Conservation (phyloP, 345 rosid species). For the Draba incana region DNA sequence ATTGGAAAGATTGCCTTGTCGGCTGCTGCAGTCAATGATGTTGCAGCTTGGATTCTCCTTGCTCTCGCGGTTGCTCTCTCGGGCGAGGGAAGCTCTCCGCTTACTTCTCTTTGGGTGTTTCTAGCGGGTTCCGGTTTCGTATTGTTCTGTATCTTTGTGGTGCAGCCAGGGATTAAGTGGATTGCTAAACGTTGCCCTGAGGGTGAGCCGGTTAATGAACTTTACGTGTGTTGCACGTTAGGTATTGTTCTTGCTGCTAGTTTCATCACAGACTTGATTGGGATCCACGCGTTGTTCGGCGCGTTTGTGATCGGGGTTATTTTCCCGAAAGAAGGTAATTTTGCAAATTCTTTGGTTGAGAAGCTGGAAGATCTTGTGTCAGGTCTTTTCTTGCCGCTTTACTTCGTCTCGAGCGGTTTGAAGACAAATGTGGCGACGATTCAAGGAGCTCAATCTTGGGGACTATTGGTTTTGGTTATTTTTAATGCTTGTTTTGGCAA, state of each 20-base stretch:
- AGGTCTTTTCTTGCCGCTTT: constrained; percentile 55
- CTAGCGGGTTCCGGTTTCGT: constrained; percentile 52
- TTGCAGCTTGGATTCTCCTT: constrained; percentile 55
- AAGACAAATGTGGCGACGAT: constrained; percentile 55
- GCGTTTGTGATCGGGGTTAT: constrained; percentile 58
- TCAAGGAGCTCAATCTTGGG: constrained; percentile 54
- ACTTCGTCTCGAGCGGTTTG: constrained; percentile 63
- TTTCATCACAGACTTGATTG: constrained; percentile 54
- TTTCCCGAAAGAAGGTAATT: constrained; percentile 54
- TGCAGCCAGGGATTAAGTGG: constrained; percentile 37
- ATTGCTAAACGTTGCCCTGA: constrained; percentile 46
- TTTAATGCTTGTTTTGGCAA: constrained; percentile 61
- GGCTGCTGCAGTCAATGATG: constrained; percentile 55
- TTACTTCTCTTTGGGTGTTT: constrained; percentile 55
- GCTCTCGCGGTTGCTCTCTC: constrained; percentile 53
- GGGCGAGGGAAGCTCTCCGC: constrained; percentile 42
- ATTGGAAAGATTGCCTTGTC: constrained; percentile 56
- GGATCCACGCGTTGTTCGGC: constrained; percentile 61
- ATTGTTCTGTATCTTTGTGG: constrained; percentile 35
- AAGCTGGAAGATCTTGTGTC: constrained; percentile 61
- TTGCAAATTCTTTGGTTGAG: constrained; percentile 48
- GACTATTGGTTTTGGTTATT: constrained; percentile 51
- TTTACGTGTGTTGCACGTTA: constrained; percentile 51
- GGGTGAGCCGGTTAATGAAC: constrained; percentile 44
- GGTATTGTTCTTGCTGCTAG: constrained; percentile 55